phyloP scores from a whole-genome alignment of 1,139 yeast genomes.

The Neolecta irregularis region DNA sequence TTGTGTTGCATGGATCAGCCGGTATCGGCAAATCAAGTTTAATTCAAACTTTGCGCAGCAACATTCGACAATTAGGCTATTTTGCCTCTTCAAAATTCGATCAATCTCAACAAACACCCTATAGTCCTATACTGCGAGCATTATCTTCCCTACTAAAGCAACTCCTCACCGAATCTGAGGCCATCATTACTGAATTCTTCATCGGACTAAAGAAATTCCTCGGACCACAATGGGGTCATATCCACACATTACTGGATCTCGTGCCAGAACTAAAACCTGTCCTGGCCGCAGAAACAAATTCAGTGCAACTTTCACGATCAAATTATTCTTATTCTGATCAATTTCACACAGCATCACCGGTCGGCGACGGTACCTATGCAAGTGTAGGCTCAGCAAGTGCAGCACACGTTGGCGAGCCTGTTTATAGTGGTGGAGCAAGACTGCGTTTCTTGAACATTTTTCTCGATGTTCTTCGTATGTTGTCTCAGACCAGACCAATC shows the following conservation, averaged over 20 bases:
- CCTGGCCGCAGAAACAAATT: constrained; percentile 9
- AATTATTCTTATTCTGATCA: background rate
- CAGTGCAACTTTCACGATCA: background rate
- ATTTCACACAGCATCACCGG: background rate
- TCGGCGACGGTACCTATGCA: constrained; percentile 6
- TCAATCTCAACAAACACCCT: constrained; percentile 7
- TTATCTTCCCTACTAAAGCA: constrained; percentile 14
- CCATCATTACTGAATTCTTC: constrained; percentile 7
- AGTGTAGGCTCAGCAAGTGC: background rate
- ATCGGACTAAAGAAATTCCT: constrained; percentile 1
- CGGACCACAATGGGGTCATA: constrained; percentile 10
- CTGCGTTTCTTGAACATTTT: constrained; percentile 12
- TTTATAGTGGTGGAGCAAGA: constrained; percentile 14
- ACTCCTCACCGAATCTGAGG: constrained; percentile 13
- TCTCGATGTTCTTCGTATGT: constrained; percentile 11
- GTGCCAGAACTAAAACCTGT: constrained; percentile 13
- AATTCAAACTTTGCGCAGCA: constrained; percentile 9
- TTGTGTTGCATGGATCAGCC: constrained; percentile 13
- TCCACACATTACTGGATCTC: constrained; percentile 7
- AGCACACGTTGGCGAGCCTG: background rate
- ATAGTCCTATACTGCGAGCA: constrained; percentile 9
- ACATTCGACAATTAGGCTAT: constrained; percentile 13
- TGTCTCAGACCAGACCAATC: constrained; percentile 12
- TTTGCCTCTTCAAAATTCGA: constrained; percentile 7
- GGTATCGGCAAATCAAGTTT: constrained; percentile 15